Conservation (phyloP, 2,329 filamentous ascomycete species). For the Sphaerulina populicola region DNA sequence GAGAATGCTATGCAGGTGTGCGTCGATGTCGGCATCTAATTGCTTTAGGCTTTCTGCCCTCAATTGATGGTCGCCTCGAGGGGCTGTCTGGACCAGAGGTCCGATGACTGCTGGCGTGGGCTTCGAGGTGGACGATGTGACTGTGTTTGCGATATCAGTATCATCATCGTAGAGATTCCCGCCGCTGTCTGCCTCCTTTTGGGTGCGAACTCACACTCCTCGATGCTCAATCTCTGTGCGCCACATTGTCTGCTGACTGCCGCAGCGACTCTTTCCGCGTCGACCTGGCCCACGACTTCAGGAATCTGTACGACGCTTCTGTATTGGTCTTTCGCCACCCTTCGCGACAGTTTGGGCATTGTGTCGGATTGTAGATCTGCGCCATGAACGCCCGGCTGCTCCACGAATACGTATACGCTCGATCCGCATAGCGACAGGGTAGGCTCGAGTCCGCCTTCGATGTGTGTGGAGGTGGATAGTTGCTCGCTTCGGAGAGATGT, state of each 20-base stretch:
- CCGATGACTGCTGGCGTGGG: slow-evolving; percentile 11
- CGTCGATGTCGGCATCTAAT: slow-evolving; percentile 18
- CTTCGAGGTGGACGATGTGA: slow-evolving; percentile 9
- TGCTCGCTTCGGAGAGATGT: slow-evolving; percentile 16
- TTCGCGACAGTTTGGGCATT: slow-evolving; percentile 45
- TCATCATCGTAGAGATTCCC: not conserved
- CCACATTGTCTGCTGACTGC: slow-evolving; percentile 42
- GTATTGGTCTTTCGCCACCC: slow-evolving; percentile 37
- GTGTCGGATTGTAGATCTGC: slow-evolving; percentile 52
- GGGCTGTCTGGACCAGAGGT: slow-evolving; percentile 10
- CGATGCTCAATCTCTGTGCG: slow-evolving; percentile 9
- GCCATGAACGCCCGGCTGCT: slow-evolving; percentile 65
- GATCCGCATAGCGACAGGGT: slow-evolving; percentile 39
- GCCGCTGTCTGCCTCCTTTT: not conserved
- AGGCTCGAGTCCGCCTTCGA: slow-evolving; percentile 31
- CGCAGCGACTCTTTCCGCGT: slow-evolving; percentile 37
- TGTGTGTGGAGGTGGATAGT: slow-evolving; percentile 23
- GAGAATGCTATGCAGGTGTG: slow-evolving; percentile 11
- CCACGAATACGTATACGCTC: slow-evolving; percentile 61
- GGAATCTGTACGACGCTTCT: slow-evolving; percentile 38
- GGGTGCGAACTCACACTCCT: slow-evolving; percentile 3
- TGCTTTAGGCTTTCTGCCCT: slow-evolving; percentile 9
- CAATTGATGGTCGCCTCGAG: slow-evolving; percentile 2
- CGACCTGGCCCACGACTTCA: slow-evolving; percentile 46
- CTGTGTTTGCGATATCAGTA: not conserved